Base-by-base conservation (phyloP, 768 basidiomycete species). In the Tremella mesenterica region DNA sequence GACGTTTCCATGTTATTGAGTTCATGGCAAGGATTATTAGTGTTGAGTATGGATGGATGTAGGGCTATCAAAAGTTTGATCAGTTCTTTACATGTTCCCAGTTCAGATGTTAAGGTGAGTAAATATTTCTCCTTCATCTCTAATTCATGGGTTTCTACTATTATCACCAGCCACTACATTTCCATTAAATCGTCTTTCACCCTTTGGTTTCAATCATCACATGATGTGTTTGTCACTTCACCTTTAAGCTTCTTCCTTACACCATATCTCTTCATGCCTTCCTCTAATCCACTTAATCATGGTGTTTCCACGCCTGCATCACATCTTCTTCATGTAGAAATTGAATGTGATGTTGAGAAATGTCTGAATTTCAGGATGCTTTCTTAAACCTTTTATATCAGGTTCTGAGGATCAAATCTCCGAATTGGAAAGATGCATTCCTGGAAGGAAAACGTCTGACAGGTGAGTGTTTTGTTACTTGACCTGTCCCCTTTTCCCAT, bases 361-460 rank as follows among this genome's bases (percentile, higher is more conserved):
- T 66, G 16, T 46, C 47, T 13, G 1, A 12, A 20, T 12, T 5
- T 5, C 62, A 95, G 92, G 93, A 96, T 76, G 81, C 90, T 27
- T 78, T 96, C 30, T 76, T 97, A 48, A 89, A 97, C 61, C 85
- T 95, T 81, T 86, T 97, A 64, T 96, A 96, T 64, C 86, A 88
- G 56, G 78, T 92, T 16, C 76, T 99, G 18, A 88, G 90, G 52
- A 92, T 97, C 73, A 88, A 88, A 70, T 80, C 86, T 0, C 87
- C 90, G 1, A 85, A 85, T 41, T 96, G 92, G 90, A 88, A 88
- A 69, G 81, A 88, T 63, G 85, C 88, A 0, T 96, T 93, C 65
- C 85, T 95, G 30, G 85, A 85, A 52, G 91, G 90, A 10, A 81
- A 87, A 44, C 79, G 91, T 26, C 74, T 95, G 50, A 93, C 90